Evolutionary conservation across 2,329 filamentous ascomycete species (phyloP).

Genomic region (Amauroascus verrucosus): DNA sequence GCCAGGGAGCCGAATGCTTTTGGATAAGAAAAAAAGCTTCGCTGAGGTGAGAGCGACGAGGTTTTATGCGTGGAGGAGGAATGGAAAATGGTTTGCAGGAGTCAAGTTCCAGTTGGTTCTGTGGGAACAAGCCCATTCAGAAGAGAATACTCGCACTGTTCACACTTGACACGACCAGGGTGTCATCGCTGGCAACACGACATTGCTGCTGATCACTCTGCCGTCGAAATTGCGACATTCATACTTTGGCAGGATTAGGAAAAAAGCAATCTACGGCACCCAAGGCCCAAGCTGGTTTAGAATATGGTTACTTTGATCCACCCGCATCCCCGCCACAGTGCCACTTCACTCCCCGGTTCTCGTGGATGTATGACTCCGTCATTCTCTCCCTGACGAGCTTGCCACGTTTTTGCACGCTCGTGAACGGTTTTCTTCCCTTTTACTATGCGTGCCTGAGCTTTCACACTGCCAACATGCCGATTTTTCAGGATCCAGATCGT

Average conservation of each 20-base stretch:
- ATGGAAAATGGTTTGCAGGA: too few relatives aligned
- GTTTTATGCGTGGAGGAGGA: too few relatives aligned
- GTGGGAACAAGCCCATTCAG: too few relatives aligned
- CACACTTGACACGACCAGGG: background rate
- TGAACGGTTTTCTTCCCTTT: conserved; percentile 1
- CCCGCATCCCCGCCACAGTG: conserved; percentile 12
- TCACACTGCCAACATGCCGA: conserved; percentile 20
- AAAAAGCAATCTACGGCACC: conserved; percentile 4
- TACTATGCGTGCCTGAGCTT: conserved; percentile 7
- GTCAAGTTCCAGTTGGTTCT: too few relatives aligned
- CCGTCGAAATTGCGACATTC: too few relatives aligned
- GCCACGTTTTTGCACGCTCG: conserved; percentile 15
- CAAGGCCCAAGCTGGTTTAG: conserved; percentile 2
- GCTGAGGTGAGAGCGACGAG: background rate
- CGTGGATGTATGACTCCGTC: conserved; percentile 1
- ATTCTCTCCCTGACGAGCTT: conserved; percentile 7
- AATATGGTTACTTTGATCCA: conserved; percentile 5
- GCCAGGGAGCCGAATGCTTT: background rate
- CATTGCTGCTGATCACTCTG: too few relatives aligned
- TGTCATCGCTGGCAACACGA: background rate
- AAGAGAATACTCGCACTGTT: background rate
- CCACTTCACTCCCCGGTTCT: background rate
- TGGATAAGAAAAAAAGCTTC: background rate
- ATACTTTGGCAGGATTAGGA: background rate
- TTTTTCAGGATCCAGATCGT: conserved; percentile 25